Evolutionary conservation across 345 rosid genomes (phyloP), one percentile per base, ranked within the genome.

Genomic region (Geranium rotundifolium): DNA sequence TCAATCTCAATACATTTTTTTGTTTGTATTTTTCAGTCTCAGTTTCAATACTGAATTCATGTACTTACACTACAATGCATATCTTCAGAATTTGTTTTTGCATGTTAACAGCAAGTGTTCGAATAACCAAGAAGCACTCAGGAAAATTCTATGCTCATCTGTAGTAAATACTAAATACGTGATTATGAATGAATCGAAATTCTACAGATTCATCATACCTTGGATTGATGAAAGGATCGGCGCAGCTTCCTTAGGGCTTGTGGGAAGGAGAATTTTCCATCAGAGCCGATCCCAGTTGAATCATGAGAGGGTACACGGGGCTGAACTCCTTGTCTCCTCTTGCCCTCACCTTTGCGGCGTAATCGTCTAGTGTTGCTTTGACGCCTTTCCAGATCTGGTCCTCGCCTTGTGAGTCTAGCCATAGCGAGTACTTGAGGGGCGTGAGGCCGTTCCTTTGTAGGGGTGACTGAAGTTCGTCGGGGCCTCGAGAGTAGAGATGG

Each of bases 381-480:
- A 95, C 67, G 2, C 99, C 99, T 67, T 90, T 90, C 99, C 99
- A 95, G 46, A 90, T 84, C 75, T 95, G 99, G 78, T 95, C 96
- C 77, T 95, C 97, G 58, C 89, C 87, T 70, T 88, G 97, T 63
- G 86, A 84, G 79, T 90, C 99, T 58, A 95, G 75, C 99, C 99
- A 95, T 69, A 90, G 60, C 1, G 99, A 95, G 75, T 95, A 95
- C 73, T 90, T 95, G 65, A 84, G 10, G 3, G 82, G 87, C 4
- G 88, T 85, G 31, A 95, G 90, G 63, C 75, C 87, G 80, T 90
- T 95, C 76, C 93, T 86, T 57, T 88, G 97, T 75, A 86, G 69
- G 0, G 99, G 97, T 2, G 99, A 90, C 60, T 76, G 91, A 70
- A 95, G 74, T 54, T 90, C 95, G 10, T 86, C 95, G 0, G 97